Percentiles rank a stretch among this genome's conserved stretches.
Evolutionary conservation across 2,329 filamentous ascomycete genomes (phyloP).

Genomic region (Cadophora sp.): DNA sequence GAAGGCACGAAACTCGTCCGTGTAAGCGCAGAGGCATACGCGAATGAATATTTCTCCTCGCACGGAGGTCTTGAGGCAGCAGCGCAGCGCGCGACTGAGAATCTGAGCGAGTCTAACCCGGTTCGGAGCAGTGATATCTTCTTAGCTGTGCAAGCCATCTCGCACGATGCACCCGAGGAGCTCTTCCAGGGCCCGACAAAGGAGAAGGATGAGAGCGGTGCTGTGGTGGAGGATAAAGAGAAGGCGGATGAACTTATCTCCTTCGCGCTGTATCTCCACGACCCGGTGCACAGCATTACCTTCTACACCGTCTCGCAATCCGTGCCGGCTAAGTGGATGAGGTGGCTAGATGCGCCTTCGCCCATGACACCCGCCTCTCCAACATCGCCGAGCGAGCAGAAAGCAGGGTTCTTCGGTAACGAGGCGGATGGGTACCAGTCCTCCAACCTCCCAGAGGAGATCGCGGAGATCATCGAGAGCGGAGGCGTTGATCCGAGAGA

Average conservation of each 20-base stretch:
- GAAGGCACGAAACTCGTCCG: constrained; percentile 93
- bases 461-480: constrained; percentile 79
- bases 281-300: constrained; percentile 89
- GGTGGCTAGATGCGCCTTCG: constrained; percentile 85
- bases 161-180: constrained; percentile 65
- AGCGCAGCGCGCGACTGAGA: constrained; percentile 78
- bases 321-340: constrained; percentile 84
- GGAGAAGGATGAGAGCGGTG: constrained; percentile 59
- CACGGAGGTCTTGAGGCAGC: constrained; percentile 82
- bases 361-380: constrained; percentile 57
- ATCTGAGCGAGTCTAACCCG: constrained; percentile 83
- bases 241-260: constrained; percentile 66
- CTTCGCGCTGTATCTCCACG: constrained; percentile 82
- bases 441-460: constrained; percentile 75
- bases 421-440: constrained; percentile 55
- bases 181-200: constrained; percentile 71
- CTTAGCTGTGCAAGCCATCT: constrained; percentile 89
- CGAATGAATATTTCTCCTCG: constrained; percentile 80
- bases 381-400: constrained; percentile 40
- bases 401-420: constrained; percentile 46
- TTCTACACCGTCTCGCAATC: constrained; percentile 85
- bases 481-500: constrained; percentile 88
- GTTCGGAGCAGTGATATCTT: constrained; percentile 95
- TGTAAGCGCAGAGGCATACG: constrained; percentile 87
- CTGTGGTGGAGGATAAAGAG: constrained; percentile 56